phyloP scores from a whole-genome alignment of 1,284 basidiomycete species.

The Pulveroboletus sp. region DNA sequence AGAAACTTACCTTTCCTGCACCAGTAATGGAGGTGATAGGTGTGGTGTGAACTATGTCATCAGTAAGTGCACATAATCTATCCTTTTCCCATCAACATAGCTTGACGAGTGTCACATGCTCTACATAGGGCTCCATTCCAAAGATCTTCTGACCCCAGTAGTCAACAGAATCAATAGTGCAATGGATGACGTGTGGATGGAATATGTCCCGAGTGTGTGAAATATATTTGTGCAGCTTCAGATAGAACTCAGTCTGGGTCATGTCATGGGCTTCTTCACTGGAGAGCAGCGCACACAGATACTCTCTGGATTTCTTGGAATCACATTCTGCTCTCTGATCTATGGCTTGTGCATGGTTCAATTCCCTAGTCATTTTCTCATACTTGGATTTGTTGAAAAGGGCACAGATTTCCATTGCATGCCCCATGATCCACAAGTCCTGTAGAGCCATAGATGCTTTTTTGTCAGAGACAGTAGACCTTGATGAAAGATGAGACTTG shows the following conservation, averaged over 20 bases:
- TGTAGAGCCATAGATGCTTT: not conserved
- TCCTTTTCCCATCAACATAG: not conserved
- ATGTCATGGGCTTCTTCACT: too few relatives aligned
- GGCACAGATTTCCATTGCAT: not conserved
- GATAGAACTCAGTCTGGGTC: not conserved
- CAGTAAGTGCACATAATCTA: not conserved
- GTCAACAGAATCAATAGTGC: not conserved
- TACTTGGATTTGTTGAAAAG: not conserved
- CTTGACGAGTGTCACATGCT: not conserved
- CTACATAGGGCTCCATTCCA: not conserved
- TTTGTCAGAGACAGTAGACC: too few relatives aligned
- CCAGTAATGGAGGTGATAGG: too few relatives aligned
- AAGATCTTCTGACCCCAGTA: not conserved
- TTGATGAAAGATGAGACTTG: not conserved
- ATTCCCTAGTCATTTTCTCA: not conserved
- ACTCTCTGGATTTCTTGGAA: too few relatives aligned
- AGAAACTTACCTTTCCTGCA: too few relatives aligned
- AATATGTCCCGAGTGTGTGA: too few relatives aligned
- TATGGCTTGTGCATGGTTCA: not conserved
- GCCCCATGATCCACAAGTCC: conserved; percentile 9
- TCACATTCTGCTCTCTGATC: not conserved
- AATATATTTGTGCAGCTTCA: not conserved
- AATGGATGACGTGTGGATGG: not conserved
- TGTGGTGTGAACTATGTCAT: too few relatives aligned
- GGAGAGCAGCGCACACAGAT: too few relatives aligned